Evolutionary conservation across 495 filamentous ascomycete genomes (phyloP).

Genomic region (Penicillium cataractarum): DNA sequence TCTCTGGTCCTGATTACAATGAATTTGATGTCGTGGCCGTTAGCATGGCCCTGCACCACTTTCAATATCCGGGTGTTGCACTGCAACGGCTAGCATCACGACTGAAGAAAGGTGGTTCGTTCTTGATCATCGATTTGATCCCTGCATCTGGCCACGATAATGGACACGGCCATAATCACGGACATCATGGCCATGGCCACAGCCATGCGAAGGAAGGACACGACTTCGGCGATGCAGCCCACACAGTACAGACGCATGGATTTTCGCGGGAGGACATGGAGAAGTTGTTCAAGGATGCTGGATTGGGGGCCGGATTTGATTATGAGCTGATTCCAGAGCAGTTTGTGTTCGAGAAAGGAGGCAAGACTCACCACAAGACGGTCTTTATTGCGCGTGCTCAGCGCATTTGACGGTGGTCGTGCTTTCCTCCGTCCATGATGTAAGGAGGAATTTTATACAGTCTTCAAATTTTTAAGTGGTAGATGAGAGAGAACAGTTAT

Average conservation of each 20-base stretch:
- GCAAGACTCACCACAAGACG: constrained; percentile 31
- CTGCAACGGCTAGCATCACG: constrained; percentile 59
- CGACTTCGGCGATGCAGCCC: constrained; percentile 6
- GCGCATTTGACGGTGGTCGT: constrained; percentile 18
- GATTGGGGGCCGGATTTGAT: constrained; percentile 48
- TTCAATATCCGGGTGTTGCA: constrained; percentile 61
- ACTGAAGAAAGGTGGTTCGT: constrained; percentile 63
- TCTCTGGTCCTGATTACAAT: constrained; percentile 52
- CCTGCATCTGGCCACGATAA: constrained; percentile 33
- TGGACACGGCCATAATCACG: constrained; percentile 23
- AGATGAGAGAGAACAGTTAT: neutral
- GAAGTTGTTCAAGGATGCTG: constrained; percentile 55
- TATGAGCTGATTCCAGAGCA: constrained; percentile 38
- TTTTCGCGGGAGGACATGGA: constrained; percentile 57
- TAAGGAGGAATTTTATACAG: neutral
- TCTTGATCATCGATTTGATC: constrained; percentile 69
- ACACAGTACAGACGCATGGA: constrained; percentile 57
- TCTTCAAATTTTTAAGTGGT: neutral
- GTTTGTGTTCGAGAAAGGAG: constrained; percentile 33
- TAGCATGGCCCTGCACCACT: constrained; percentile 74
- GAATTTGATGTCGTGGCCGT: constrained; percentile 67
- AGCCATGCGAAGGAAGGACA: constrained; percentile 14
- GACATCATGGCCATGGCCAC: constrained; percentile 20
- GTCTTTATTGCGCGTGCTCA: constrained; percentile 43
- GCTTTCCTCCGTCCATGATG: neutral